Evolutionary conservation across 2,329 filamentous ascomycete genomes (phyloP).

Genomic region (Emmonsia crescens): DNA sequence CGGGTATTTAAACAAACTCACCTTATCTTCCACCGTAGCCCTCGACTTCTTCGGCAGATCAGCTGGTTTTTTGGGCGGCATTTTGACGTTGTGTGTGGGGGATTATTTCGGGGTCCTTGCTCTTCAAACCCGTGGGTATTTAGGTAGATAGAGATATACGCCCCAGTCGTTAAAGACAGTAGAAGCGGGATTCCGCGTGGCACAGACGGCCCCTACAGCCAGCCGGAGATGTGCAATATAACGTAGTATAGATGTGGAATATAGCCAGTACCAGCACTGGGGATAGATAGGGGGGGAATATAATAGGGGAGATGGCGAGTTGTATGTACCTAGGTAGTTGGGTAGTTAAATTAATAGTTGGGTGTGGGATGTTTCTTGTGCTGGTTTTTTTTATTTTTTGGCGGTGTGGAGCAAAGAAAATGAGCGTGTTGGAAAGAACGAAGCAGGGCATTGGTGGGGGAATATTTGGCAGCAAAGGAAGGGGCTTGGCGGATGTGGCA

Average conservation of each 20-base stretch:
- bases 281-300: not conserved
- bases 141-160: not conserved
- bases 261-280: not conserved
- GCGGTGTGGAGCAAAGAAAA: not conserved
- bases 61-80: conserved; percentile 38
- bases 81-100: conserved; percentile 23
- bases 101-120: not conserved
- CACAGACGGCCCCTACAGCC: not conserved
- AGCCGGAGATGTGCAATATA: not conserved
- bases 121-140: not conserved
- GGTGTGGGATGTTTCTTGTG: not conserved
- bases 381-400: not conserved
- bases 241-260: not conserved
- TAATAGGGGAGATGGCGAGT: not conserved
- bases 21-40: conserved; percentile 65
- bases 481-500: not conserved
- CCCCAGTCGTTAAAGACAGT: not conserved
- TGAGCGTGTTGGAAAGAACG: conserved; percentile 2
- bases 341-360: too few species aligned
- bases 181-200: not conserved
- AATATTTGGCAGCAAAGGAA: not conserved
- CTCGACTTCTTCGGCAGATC: conserved; percentile 40
- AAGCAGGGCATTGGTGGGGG: not conserved
- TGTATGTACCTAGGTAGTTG: too few species aligned
- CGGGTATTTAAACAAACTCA: conserved; percentile 17